Base-by-base conservation (phyloP, 768 basidiomycete genomes). In the Fomitopsis serialis region DNA sequence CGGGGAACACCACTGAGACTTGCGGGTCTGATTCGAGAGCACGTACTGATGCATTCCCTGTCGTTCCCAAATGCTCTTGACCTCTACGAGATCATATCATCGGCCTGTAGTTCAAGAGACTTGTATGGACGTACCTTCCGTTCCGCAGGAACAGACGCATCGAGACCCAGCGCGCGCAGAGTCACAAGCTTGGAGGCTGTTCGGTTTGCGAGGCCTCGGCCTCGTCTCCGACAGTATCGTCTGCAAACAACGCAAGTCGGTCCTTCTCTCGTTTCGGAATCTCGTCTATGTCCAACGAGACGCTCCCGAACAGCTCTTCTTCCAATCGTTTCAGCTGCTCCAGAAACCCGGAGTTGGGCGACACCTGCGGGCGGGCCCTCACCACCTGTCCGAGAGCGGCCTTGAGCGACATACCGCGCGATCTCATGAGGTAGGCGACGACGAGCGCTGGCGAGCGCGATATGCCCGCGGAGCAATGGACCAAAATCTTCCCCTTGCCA, bases 401-500 rank as follows among this genome's bases (percentile, higher is more conserved):
- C 42, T 65, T 71, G 48, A 77, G 62, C 15, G 68, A 44, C 73
- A 77, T 73, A 1, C 58, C 62, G 9, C 54, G 58, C 42, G 55
- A 46, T 44, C 65, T 67, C 71, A 78, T 73, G 19, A 77, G 62
- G 53, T 76, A 78, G 22, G 67, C 74, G 1, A 65, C 61, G 45
- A 76, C 66, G 37, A 78, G 54, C 9, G 65, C 72, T 1, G 75
- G 77, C 9, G 74, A 75, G n/a, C 77, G 73, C 2, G 74, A 78
- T 8, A 78, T 69, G 12, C 67, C 77, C 1, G 74, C 76, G 1
- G 66, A 67, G 59, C 77, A 78, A 52, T 78, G 77, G 0, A 78
- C 70, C 6, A 78, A 65, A 34, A 77, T 69, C 19, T 46, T 59
- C 8, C 62, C 66, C 29, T 32, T 32, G 29, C 29, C 29, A 32